Conservation (phyloP, 768 basidiomycete genomes). For the Lentinula lateritia region DNA sequence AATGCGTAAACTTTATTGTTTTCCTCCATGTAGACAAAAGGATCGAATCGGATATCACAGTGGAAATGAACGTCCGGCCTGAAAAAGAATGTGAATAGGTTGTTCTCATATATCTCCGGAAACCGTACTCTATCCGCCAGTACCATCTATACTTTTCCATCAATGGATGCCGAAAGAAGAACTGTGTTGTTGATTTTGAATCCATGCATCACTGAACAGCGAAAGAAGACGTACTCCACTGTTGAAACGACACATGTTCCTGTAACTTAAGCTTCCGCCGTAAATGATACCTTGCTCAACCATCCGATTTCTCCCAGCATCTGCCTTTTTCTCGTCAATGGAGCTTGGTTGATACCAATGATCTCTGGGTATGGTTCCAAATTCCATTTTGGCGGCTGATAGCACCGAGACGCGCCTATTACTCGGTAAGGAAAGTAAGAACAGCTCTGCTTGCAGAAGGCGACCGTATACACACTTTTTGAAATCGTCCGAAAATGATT, state of each 20-base stretch:
- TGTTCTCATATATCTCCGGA: constrained; percentile 4
- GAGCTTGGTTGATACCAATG: constrained; percentile 71
- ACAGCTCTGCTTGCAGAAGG: not conserved
- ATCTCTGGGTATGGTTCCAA: constrained; percentile 52
- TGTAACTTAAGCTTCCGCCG: constrained; percentile 46
- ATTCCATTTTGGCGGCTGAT: constrained; percentile 24
- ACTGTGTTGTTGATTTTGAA: constrained; percentile 34
- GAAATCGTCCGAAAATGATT: constrained; percentile 71
- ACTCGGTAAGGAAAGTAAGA: not conserved
- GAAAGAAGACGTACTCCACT: constrained; percentile 47
- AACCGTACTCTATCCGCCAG: constrained; percentile 40
- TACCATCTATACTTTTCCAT: constrained; percentile 71
- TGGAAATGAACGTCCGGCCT: constrained; percentile 69
- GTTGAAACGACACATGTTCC: constrained; percentile 76
- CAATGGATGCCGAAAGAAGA: constrained; percentile 71
- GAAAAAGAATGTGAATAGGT: constrained; percentile 21
- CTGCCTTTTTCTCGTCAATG: constrained; percentile 66
- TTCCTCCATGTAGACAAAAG: constrained; percentile 72
- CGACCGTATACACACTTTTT: constrained; percentile 36
- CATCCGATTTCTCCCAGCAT: constrained; percentile 23
- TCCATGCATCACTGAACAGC: constrained; percentile 5
- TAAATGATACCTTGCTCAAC: constrained; percentile 33
- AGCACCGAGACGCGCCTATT: constrained; percentile 19
- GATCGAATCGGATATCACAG: constrained; percentile 64
- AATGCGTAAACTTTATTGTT: constrained; percentile 72